Evolutionary conservation across 805 yeast species (phyloP).

Genomic region (Brettanomyces bruxellensis): DNA sequence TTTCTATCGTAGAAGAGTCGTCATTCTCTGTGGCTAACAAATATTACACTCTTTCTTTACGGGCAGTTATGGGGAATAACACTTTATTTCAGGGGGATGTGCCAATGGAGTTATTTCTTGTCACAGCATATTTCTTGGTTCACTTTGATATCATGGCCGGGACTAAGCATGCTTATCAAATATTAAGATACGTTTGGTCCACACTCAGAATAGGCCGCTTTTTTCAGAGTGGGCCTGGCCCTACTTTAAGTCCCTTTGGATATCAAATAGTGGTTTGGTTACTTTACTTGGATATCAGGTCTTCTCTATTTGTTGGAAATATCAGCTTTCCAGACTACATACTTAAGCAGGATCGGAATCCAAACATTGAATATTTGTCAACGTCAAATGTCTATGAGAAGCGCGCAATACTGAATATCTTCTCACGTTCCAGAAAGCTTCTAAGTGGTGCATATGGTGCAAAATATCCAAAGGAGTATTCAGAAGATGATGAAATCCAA

Average conservation of each 20-base stretch:
- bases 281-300: slow-evolving; percentile 1
- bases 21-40: background rate
- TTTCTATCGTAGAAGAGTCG: background rate
- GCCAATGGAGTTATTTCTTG: slow-evolving; percentile 1
- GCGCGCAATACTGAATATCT: slow-evolving; percentile 1
- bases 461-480: background rate
- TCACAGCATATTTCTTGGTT: background rate
- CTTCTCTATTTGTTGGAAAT: slow-evolving; percentile 1
- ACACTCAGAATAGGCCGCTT: slow-evolving; percentile 1
- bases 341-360: background rate
- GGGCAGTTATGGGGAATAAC: background rate
- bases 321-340: slow-evolving; percentile 2
- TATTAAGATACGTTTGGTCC: slow-evolving; percentile 1
- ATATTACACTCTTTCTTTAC: background rate
- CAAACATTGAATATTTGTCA: slow-evolving; percentile 1
- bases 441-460: background rate
- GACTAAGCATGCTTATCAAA: slow-evolving; percentile 1
- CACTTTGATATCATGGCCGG: slow-evolving; percentile 2
- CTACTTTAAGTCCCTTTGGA: background rate
- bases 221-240: background rate
- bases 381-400: background rate
- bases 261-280: slow-evolving; percentile 1
- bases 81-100: background rate
- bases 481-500: background rate
- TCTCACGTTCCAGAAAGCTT: background rate